Base-by-base conservation (phyloP, 23 red algal genomes). In the Agarophyton chilense region DNA sequence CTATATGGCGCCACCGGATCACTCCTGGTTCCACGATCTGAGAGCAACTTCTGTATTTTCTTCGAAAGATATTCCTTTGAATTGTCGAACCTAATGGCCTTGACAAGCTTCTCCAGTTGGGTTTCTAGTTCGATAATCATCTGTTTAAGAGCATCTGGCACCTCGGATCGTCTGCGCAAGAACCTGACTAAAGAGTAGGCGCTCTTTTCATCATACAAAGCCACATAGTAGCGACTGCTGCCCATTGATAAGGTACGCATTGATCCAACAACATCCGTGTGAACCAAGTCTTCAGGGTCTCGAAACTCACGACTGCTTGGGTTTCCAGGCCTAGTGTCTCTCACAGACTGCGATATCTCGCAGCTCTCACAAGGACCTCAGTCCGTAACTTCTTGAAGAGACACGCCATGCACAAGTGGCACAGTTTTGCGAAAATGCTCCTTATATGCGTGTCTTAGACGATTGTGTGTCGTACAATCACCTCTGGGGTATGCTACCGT, bases 131-230 rank as follows among this genome's bases (percentile, higher is more conserved):
- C 52, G 19, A 8, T 1, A 11, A 80, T 70, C 86, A 90, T 78
- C 40, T n/a, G n/a, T 38, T 53, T 61, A 1, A 90, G 46, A 29
- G 54, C 86, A 1, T 77, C 1, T 25, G 53, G 46, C 43, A 57
- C 86, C 50, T 90, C 54, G 7, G 41, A 58, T 5, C 72, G 52
- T 31, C 72, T 16, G 22, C 28, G 1, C 2, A 64, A 17, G 54
- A 80, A 80, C 16, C 53, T 22, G 1, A 90, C 71, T 14, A 80
- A n/a, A n/a, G n/a, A n/a, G n/a, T n/a, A n/a, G n/a, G n/a, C n/a
- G n/a, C n/a, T n/a, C n/a, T n/a, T n/a, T 28, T 90, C 72, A 6
- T 90, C 71, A 39, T 53, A 50, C 5, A 90, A 32, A 0, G 72
- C 81, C 0, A 65, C 35, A 38, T 78, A 81, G 41, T 90, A 90